Evolutionary conservation across 2,329 filamentous ascomycete genomes (phyloP).

Genomic region (Ophiocordyceps polyrhachis-furcata): DNA sequence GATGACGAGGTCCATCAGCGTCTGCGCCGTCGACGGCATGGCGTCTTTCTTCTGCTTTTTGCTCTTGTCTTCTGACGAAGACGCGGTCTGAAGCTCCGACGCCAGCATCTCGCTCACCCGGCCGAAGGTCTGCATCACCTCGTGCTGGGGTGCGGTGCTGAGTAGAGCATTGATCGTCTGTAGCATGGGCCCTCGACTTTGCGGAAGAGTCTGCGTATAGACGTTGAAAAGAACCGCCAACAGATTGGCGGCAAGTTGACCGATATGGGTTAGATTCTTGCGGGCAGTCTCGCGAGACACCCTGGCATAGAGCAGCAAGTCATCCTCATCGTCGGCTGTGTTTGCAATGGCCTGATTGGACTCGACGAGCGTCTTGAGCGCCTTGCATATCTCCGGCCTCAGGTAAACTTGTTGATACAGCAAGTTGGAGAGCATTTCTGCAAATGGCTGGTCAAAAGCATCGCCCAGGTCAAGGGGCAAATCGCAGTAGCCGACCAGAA

Average conservation of each 20-base stretch:
- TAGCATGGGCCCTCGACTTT: conserved; percentile 76
- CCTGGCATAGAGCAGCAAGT: conserved; percentile 59
- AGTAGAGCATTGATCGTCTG: conserved; percentile 91
- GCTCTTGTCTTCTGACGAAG: conserved; percentile 39
- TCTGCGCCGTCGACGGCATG: conserved; percentile 86
- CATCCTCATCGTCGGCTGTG: conserved; percentile 48
- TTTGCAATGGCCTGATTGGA: conserved; percentile 70
- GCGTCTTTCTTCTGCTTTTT: conserved; percentile 44
- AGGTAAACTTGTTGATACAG: conserved; percentile 84
- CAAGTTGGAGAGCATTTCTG: conserved; percentile 77
- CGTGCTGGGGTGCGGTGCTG: conserved; percentile 61
- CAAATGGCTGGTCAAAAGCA: conserved; percentile 73
- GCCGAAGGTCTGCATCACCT: conserved; percentile 75
- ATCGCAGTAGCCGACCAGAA: conserved; percentile 87
- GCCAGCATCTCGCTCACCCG: conserved; percentile 75
- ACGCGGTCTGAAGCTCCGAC: conserved; percentile 37
- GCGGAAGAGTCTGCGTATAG: conserved; percentile 87
- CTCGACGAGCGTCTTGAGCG: conserved; percentile 71
- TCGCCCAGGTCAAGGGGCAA: conserved; percentile 60
- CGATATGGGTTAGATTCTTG: conserved; percentile 67
- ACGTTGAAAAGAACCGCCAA: conserved; percentile 97
- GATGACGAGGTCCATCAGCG: conserved; percentile 89
- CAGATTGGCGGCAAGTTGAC: conserved; percentile 67
- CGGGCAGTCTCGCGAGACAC: conserved; percentile 57
- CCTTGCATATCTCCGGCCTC: conserved; percentile 71